These are phyloP conservation scores for Pythium insidiosum DNA, from an alignment of 352 stramenopile species.

Conservation along the genomic window DNA sequence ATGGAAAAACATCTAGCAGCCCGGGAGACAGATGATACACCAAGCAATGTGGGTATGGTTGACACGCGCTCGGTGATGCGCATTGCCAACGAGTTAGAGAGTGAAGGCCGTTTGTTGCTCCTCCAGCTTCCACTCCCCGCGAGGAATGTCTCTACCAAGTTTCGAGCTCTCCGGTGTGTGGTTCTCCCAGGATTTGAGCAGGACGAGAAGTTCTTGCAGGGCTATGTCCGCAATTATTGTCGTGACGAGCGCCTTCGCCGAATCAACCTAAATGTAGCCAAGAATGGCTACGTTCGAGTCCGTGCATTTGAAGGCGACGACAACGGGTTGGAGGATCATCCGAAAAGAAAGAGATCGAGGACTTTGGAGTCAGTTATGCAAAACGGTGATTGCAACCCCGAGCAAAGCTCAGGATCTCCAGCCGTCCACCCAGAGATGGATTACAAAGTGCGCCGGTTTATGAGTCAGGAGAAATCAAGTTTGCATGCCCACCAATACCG, in stretches of 20 bases:
- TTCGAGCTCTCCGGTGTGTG: constrained; percentile 62
- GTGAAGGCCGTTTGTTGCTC: constrained; percentile 32
- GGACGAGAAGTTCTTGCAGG: constrained; percentile 62
- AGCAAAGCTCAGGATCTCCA: too few species aligned
- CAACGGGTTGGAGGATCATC: constrained; percentile 4
- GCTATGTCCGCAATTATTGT: constrained; percentile 69
- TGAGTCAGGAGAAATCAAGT: constrained; percentile 44
- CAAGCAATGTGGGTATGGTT: constrained; percentile 37
- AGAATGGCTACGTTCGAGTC: constrained; percentile 45
- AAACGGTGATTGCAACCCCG: too few species aligned
- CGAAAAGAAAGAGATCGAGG: too few species aligned
- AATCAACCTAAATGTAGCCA: constrained; percentile 51
- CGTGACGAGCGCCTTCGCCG: constrained; percentile 66
- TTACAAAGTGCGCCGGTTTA: constrained; percentile 63
- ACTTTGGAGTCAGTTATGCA: too few species aligned
- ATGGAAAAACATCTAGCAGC: constrained; percentile 44
- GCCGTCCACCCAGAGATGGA: constrained; percentile 28
- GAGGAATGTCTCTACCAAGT: constrained; percentile 76
- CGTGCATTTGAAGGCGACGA: constrained; percentile 33
- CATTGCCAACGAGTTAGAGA: constrained; percentile 58
- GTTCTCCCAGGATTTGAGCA: constrained; percentile 55
- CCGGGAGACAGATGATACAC: not conserved
- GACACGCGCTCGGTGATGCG: constrained; percentile 65
- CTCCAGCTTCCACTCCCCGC: constrained; percentile 59
- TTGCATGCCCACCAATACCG: constrained; percentile 60